phyloP scores from a whole-genome alignment of 305 asterid genomes.

The Rubia balearica region DNA sequence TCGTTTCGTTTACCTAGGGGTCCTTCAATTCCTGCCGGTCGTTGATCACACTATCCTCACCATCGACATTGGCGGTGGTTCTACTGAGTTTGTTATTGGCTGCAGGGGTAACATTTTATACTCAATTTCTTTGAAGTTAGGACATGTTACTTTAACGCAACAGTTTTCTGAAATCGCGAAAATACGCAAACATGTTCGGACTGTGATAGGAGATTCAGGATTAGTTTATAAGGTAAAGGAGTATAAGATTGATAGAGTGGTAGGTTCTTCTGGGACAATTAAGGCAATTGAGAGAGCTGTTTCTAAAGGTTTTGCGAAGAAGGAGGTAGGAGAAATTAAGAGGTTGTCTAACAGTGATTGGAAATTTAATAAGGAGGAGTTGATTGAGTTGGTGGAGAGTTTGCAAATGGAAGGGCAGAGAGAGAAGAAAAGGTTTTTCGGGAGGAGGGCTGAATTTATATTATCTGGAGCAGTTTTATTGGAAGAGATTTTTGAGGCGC shows the following conservation, averaged over 20 bases:
- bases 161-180: constrained; percentile 25
- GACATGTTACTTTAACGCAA: constrained; percentile 56
- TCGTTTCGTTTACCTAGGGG: constrained; percentile 64
- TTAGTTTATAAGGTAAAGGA: constrained; percentile 38
- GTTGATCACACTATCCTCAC: constrained; percentile 43
- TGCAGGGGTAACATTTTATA: constrained; percentile 39
- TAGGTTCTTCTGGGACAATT: constrained; percentile 76
- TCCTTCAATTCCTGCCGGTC: constrained; percentile 57
- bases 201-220: constrained; percentile 34
- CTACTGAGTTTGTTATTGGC: constrained; percentile 68
- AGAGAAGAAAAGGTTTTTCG: constrained; percentile 37
- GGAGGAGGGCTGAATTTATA: constrained; percentile 52
- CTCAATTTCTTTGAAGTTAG: constrained; percentile 52
- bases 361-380: constrained; percentile 48
- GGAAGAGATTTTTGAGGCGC: constrained; percentile 48
- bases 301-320: constrained; percentile 41
- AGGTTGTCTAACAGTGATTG: constrained; percentile 43
- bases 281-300: constrained; percentile 64
- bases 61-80: constrained; percentile 81
- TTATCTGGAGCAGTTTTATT: constrained; percentile 59
- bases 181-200: constrained; percentile 46
- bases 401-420: constrained; percentile 40
- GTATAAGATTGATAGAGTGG: constrained; percentile 41
- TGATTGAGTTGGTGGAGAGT: constrained; percentile 43
- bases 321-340: constrained; percentile 29